Evolutionary conservation across 345 rosid genomes (phyloP), one percentile per base, ranked within the genome.

Genomic region (Camelina laxa): DNA sequence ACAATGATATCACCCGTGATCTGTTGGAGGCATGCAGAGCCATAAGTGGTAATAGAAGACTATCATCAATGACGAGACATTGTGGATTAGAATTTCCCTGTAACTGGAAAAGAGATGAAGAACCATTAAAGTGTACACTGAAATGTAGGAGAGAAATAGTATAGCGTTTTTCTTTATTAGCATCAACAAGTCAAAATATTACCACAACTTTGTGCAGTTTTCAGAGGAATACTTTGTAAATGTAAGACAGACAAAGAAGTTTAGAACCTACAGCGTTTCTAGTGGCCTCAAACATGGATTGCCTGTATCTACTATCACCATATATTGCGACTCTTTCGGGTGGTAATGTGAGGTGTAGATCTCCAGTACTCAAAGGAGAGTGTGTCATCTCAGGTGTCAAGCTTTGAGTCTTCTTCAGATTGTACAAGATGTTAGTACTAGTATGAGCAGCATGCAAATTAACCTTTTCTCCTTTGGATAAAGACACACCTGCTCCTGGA

Each of bases 41-140:
- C 75, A 81, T 75, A 65, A 90, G 81, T 16, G 97, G 79, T 68
- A 85, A 67, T 67, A 88, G 89, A 53, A 90, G 60, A 80, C 97
- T 95, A 78, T 95, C 99, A 85, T 95, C 99, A 56, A 83, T 85
- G 70, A 91, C 82, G 35, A 95, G 57, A 33, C 96, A 92, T 33
- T 86, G 74, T 67, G 89, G 82, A 20, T 78, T 76, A 50, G 66
- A 80, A 83, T 80, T 87, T 76, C 75, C 83, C 80, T 81, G 86
- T 84, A 95, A 73, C 97, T 92, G 92, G 69, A 82, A 77, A 68
- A 60, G 77, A 78, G 36, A 38, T 58, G 51, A 49, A 65, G 63
- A 72, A 70, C 53, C 54, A 64, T 70, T 15, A 47, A 45, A 44
- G 10, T 35, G 15, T 17, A 71, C 50, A 45, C 22, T 30, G n/a